A percentile compares a stretch with the other conserved stretches of the same genome.
Evolutionary conservation across 108 stramenopile species (phyloP).

Genomic region (Skeletonema potamos): DNA sequence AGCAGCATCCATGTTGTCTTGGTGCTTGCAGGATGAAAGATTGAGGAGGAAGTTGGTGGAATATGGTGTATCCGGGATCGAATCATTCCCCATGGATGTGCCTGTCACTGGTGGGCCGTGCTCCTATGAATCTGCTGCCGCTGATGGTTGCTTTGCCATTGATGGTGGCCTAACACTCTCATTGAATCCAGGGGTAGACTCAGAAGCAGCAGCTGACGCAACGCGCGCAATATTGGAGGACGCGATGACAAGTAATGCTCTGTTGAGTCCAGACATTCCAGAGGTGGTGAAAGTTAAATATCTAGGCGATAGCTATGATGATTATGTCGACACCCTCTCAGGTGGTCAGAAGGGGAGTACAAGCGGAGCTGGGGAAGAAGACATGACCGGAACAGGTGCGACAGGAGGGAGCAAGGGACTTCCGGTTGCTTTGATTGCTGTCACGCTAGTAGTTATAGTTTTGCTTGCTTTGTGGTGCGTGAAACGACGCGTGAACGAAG

Average conservation of each 20-base stretch:
- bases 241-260: conserved; percentile 24
- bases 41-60: not conserved
- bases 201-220: conserved; percentile 9
- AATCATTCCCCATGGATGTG: conserved; percentile 12
- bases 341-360: not conserved
- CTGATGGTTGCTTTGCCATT: conserved; percentile 35
- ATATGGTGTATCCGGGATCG: conserved; percentile 1
- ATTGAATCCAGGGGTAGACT: not conserved
- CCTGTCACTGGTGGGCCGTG: conserved; percentile 21
- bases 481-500: not conserved
- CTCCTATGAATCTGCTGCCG: conserved; percentile 9
- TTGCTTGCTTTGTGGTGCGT: conserved; percentile 1
- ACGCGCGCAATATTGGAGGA: conserved; percentile 6
- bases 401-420: not conserved
- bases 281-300: conserved; percentile 36
- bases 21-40: conserved; percentile 5
- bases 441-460: not conserved
- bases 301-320: conserved; percentile 25
- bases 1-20: conserved; percentile 15
- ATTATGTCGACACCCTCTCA: conserved; percentile 2
- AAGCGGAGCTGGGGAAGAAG: not conserved
- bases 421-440: not conserved
- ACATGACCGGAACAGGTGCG: not conserved
- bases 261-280: conserved; percentile 16
- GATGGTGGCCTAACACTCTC: conserved; percentile 26